A percentile compares a stretch with the other conserved stretches of the same genome.
Evolutionary conservation across 441 rosid species (phyloP).

Genomic region (Populus trichocarpa): DNA sequence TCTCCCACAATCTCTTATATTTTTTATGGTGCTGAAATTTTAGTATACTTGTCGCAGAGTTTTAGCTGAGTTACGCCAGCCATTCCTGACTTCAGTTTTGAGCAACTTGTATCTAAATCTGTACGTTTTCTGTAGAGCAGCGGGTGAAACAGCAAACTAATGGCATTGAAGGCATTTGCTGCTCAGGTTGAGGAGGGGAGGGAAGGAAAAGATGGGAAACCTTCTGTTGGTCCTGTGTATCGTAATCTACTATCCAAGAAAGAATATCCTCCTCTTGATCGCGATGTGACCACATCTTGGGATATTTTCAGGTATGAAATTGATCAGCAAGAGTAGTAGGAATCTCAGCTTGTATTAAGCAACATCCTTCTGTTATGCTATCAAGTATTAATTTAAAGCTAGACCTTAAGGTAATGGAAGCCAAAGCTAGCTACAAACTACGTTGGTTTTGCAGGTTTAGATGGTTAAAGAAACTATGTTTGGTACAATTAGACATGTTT

Average conservation of each 20-base stretch:
- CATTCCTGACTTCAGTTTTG: background rate
- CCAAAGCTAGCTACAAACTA: background rate
- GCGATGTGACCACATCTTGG: slow-evolving; percentile 61
- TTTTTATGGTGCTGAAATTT: background rate
- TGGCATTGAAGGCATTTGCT: slow-evolving; percentile 60
- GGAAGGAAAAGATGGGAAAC: slow-evolving; percentile 68
- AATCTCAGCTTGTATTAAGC: background rate
- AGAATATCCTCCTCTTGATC: slow-evolving; percentile 59
- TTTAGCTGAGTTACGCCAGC: background rate
- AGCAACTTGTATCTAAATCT: background rate
- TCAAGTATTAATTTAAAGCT: too few relatives aligned
- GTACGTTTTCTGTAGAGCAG: background rate
- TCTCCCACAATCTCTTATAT: too few relatives aligned
- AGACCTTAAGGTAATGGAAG: background rate
- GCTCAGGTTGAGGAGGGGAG: slow-evolving; percentile 75
- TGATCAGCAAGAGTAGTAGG: background rate
- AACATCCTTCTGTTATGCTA: background rate
- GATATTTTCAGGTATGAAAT: slow-evolving; percentile 67
- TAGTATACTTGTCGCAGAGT: background rate
- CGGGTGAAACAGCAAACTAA: background rate
- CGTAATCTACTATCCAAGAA: slow-evolving; percentile 65
- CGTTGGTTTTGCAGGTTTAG: background rate
- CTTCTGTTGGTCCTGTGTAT: slow-evolving; percentile 82
- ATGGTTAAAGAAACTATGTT: background rate
- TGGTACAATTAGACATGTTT: background rate